A percentile compares a stretch with the other conserved stretches of the same genome.
Evolutionary conservation across 768 basidiomycete species (phyloP).

Genomic region (Psilocybe subaeruginosa): DNA sequence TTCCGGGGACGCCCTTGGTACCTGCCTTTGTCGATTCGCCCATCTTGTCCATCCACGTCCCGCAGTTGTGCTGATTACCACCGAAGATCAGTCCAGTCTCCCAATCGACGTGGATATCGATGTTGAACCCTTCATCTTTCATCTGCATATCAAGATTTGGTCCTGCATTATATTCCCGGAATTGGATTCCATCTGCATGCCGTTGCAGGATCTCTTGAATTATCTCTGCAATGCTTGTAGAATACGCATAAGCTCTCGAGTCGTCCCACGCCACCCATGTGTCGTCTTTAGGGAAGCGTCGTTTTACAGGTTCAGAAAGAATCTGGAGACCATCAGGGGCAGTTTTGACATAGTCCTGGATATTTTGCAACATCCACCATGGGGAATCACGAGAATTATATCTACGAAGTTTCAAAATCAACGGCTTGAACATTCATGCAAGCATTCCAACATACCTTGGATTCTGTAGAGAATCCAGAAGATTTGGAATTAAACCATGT

Average conservation of each 20-base stretch:
- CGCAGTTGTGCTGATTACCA: conserved; percentile 85
- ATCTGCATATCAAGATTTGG: conserved; percentile 98
- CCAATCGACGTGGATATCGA: conserved; percentile 96
- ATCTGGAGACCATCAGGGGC: conserved; percentile 86
- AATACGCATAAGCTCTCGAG: conserved; percentile 76
- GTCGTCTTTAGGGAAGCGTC: conserved; percentile 95
- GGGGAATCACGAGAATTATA: conserved; percentile 98
- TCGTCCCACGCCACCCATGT: conserved; percentile 95
- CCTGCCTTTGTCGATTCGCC: conserved; percentile 91
- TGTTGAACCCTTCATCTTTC: conserved; percentile 90
- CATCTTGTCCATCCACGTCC: conserved; percentile 99
- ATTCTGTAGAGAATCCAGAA: conserved; percentile 85
- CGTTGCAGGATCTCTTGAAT: conserved; percentile 96
- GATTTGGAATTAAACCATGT: conserved; percentile 95
- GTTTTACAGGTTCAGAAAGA: conserved; percentile 79
- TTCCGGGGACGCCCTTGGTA: conserved; percentile 94
- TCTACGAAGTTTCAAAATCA: conserved; percentile 34
- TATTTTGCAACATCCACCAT: conserved; percentile 99
- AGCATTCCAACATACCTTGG: conserved; percentile 64
- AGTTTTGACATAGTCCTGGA: conserved; percentile 87
- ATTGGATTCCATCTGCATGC: conserved; percentile 89
- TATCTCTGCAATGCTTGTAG: conserved; percentile 88
- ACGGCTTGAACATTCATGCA: background rate
- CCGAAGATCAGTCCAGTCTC: conserved; percentile 87
- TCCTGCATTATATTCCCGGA: conserved; percentile 96